These are phyloP conservation scores for Trichosporon sp. DNA, from an alignment of 1,284 basidiomycete genomes.

Conservation along the genomic window DNA sequence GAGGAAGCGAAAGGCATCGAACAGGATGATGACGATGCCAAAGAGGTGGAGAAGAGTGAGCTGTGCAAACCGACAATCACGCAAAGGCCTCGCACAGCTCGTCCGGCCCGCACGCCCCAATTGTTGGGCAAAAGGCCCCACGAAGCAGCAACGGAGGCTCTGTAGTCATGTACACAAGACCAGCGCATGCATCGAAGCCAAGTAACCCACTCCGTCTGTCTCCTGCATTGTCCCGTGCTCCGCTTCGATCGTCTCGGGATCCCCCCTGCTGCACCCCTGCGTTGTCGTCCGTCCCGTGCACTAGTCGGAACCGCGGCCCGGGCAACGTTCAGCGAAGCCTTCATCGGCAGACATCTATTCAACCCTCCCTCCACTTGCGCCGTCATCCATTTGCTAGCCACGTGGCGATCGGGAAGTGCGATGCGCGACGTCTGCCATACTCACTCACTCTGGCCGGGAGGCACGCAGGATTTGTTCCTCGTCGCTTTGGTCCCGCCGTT, in stretches of 20 bases:
- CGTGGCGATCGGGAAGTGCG: neutral
- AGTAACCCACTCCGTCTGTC: neutral
- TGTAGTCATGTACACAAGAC: neutral
- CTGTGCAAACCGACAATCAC: constrained; percentile 21
- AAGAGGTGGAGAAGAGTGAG: constrained; percentile 37
- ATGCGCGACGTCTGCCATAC: neutral
- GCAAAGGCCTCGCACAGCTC: neutral
- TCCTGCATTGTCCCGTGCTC: neutral
- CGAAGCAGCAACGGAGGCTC: neutral
- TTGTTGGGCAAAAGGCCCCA: neutral
- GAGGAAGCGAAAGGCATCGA: constrained; percentile 43
- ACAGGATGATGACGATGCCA: constrained; percentile 36
- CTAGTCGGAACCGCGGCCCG: too few species aligned
- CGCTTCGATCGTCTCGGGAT: neutral
- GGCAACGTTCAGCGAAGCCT: neutral
- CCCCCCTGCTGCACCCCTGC: neutral
- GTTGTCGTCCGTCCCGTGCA: neutral
- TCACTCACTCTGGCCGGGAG: too few species aligned
- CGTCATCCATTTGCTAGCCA: neutral
- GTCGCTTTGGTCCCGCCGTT: neutral
- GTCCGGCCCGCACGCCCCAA: neutral
- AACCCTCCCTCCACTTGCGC: neutral
- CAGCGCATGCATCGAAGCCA: neutral
- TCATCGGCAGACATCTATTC: neutral
- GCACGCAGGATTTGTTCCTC: neutral